Evolutionary conservation across 352 stramenopile genomes (phyloP).

Genomic region (Phytophthora pini): DNA sequence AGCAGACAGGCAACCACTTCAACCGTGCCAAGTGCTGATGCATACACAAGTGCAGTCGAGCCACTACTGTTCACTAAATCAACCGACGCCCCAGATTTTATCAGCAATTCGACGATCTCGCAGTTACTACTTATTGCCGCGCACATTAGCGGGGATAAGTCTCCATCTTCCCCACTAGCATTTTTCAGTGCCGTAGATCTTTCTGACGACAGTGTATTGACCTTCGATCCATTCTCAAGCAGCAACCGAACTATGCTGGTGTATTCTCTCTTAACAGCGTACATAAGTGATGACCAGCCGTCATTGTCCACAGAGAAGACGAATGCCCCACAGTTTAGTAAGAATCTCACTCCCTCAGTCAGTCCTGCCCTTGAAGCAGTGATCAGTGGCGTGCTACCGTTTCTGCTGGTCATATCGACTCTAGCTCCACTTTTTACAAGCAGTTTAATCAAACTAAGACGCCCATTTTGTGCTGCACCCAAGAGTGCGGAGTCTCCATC

Average conservation of each 20-base stretch:
- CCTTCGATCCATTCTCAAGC: not conserved
- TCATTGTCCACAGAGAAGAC: no score
- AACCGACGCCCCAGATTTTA: not conserved
- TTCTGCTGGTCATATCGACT: not conserved
- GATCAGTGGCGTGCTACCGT: no score
- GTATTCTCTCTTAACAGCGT: no score
- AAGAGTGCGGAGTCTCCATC: not conserved
- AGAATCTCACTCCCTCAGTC: no score
- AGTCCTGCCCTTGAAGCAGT: no score
- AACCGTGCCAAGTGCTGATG: no score
- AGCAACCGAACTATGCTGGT: not conserved
- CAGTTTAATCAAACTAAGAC: not conserved
- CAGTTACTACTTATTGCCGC: not conserved
- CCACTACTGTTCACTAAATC: not conserved
- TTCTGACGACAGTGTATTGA: no score
- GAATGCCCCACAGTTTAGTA: no score
- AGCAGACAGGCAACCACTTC: constrained; percentile 4
- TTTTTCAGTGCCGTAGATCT: no score
- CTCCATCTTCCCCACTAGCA: no score
- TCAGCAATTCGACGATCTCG: not conserved
- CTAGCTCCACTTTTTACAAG: not conserved
- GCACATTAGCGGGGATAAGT: not conserved
- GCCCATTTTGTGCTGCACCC: not conserved
- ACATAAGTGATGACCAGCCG: no score
- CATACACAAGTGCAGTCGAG: not conserved